Percentiles rank a stretch among this genome's conserved stretches.
phyloP scores from a whole-genome alignment of 176 grass and related monocot genomes.

The Eleusine indica region DNA sequence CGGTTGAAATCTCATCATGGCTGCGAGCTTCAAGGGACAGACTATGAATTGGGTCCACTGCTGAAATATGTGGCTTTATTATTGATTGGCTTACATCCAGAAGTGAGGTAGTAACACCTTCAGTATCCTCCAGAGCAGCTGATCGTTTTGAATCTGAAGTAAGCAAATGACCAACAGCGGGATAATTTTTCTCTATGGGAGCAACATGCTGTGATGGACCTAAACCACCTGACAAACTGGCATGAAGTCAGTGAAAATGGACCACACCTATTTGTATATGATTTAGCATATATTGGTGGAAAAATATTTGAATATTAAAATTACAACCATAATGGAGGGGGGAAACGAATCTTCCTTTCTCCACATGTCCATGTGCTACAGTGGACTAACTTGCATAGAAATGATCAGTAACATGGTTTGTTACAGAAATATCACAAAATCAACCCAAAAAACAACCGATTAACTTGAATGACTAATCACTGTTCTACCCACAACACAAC shows the following conservation, averaged over 20 bases:
- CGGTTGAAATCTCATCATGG: constrained; percentile 37
- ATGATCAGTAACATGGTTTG: background rate
- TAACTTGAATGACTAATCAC: background rate
- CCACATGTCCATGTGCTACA: background rate
- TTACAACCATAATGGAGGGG: background rate
- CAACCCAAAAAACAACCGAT: background rate
- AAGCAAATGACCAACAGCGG: constrained; percentile 22
- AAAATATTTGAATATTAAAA: background rate
- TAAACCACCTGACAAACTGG: constrained; percentile 49
- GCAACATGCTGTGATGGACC: constrained; percentile 41
- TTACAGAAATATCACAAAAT: background rate
- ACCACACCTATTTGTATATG: background rate
- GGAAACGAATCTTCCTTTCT: background rate
- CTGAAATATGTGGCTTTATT: constrained; percentile 31
- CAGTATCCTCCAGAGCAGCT: constrained; percentile 28
- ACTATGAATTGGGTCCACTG: constrained; percentile 34
- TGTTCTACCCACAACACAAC: background rate
- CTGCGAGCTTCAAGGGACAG: constrained; percentile 37
- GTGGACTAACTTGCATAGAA: background rate
- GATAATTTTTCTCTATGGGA: constrained; percentile 40
- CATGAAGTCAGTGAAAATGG: constrained; percentile 28
- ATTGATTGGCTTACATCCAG: constrained; percentile 20
- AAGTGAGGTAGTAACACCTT: constrained; percentile 36
- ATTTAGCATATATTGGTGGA: background rate
- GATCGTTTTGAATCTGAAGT: constrained; percentile 16